These are phyloP conservation scores for Kwoniella pini DNA, from an alignment of 768 basidiomycete species.

Conservation along the genomic window DNA sequence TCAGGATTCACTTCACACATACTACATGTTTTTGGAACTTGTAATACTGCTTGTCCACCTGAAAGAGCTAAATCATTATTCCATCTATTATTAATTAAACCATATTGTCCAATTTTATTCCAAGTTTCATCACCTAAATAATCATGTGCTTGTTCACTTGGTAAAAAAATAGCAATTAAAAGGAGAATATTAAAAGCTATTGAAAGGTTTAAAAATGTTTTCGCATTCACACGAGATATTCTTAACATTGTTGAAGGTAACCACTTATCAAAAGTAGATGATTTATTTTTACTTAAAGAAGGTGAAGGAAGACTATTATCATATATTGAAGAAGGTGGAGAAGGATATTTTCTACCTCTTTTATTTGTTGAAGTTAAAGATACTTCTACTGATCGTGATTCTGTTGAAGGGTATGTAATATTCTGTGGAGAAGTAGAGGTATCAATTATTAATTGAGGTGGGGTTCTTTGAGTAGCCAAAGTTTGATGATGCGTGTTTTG, in stretches of 20 bases:
- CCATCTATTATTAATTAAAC: background rate
- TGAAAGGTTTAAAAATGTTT: conserved; percentile 21
- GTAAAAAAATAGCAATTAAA: conserved; percentile 18
- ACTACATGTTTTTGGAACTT: conserved; percentile 4
- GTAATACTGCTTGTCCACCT: background rate
- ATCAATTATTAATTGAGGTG: no score
- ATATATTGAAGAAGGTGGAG: background rate
- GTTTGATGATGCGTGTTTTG: background rate
- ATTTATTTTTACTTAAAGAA: background rate
- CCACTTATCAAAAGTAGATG: background rate
- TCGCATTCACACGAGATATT: conserved; percentile 5
- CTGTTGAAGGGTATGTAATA: no score
- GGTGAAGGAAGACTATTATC: background rate
- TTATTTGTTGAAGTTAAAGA: background rate
- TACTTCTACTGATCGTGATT: no score
- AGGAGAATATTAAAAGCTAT: conserved; percentile 18
- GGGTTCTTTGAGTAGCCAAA: no score
- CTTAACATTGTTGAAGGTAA: conserved; percentile 16
- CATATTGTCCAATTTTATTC: conserved; percentile 14
- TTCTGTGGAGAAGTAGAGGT: no score
- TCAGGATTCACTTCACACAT: conserved; percentile 27
- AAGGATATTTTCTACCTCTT: background rate
- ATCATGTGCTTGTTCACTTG: conserved; percentile 8
- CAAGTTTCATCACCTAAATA: conserved; percentile 14
- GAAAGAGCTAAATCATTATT: background rate